These are phyloP conservation scores for Hippophae tibetana DNA, from an alignment of 306 rosid species.

Conservation along the genomic window DNA sequence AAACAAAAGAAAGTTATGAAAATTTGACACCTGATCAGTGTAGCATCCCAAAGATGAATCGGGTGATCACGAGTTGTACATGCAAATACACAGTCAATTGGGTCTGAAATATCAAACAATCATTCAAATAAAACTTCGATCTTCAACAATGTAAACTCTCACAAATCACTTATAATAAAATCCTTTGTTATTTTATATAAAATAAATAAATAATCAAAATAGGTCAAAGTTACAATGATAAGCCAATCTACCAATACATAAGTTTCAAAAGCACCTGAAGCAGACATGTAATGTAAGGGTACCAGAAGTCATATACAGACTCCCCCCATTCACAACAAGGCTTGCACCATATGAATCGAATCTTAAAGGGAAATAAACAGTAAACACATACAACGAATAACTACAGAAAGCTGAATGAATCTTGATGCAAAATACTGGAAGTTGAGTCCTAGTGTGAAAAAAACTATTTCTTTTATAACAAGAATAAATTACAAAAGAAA, in stretches of 20 bases:
- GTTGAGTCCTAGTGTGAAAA: too few species aligned
- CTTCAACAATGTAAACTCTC: conserved; percentile 1
- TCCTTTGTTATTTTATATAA: too few species aligned
- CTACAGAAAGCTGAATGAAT: background rate
- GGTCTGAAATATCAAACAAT: conserved; percentile 46
- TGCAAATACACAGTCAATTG: conserved; percentile 74
- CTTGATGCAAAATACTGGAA: background rate
- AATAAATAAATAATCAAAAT: too few species aligned
- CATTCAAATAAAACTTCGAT: conserved; percentile 18
- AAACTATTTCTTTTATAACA: too few species aligned
- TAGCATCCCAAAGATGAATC: conserved; percentile 96
- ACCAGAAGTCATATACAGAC: conserved; percentile 88
- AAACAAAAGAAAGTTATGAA: too few species aligned
- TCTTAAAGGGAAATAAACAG: conserved; percentile 4
- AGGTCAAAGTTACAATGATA: background rate
- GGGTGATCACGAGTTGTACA: conserved; percentile 87
- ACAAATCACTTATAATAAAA: background rate
- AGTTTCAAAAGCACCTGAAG: conserved; percentile 51
- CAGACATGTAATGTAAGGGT: conserved; percentile 74
- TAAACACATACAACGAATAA: background rate
- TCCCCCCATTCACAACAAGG: conserved; percentile 73
- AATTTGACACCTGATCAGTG: conserved; percentile 61
- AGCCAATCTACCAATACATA: background rate
- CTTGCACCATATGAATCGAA: conserved; percentile 68
- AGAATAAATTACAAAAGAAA: background rate